Percentiles rank a stretch among this genome's conserved stretches.
phyloP scores from a whole-genome alignment of 495 filamentous ascomycete genomes.

The Lentithecium fluviatile region DNA sequence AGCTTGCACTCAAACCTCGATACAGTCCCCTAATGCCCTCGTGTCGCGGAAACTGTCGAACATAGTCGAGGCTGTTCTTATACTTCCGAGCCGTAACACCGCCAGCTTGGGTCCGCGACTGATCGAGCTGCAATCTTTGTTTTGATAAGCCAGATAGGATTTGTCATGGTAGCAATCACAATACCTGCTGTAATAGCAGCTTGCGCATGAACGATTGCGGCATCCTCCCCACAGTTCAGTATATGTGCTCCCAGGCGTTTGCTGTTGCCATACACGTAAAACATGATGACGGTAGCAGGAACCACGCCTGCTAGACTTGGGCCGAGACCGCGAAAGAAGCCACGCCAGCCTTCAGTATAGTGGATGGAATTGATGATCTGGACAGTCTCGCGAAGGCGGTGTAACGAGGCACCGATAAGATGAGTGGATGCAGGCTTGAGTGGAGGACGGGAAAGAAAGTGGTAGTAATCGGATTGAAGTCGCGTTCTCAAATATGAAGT shows the following conservation, averaged over 20 bases:
- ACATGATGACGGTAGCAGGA: slow-evolving; percentile 4
- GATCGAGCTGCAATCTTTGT: slow-evolving; percentile 7
- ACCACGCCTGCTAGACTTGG: slow-evolving; percentile 11
- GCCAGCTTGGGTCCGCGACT: not conserved
- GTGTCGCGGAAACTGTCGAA: not conserved
- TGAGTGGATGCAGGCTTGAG: not conserved
- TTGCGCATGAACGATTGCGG: slow-evolving; percentile 10
- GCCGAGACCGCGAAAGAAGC: slow-evolving; percentile 12
- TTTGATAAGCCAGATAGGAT: slow-evolving; percentile 12
- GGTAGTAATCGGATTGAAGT: not conserved
- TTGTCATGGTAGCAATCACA: not conserved
- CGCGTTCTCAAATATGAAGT: slow-evolving; percentile 1
- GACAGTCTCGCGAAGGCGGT: slow-evolving; percentile 2
- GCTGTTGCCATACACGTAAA: slow-evolving; percentile 13
- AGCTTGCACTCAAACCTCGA: slow-evolving; percentile 5
- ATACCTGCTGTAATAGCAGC: slow-evolving; percentile 14
- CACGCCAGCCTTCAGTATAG: slow-evolving; percentile 12
- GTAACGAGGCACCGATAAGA: not conserved
- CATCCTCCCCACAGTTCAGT: not conserved
- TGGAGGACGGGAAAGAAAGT: not conserved
- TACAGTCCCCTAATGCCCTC: slow-evolving; percentile 6
- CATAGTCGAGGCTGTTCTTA: slow-evolving; percentile 2
- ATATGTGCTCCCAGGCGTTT: slow-evolving; percentile 13
- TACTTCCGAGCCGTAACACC: not conserved
- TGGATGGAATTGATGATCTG: slow-evolving; percentile 10